These are phyloP conservation scores for Physcia stellaris DNA, from an alignment of 495 filamentous ascomycete genomes.

Conservation along the genomic window DNA sequence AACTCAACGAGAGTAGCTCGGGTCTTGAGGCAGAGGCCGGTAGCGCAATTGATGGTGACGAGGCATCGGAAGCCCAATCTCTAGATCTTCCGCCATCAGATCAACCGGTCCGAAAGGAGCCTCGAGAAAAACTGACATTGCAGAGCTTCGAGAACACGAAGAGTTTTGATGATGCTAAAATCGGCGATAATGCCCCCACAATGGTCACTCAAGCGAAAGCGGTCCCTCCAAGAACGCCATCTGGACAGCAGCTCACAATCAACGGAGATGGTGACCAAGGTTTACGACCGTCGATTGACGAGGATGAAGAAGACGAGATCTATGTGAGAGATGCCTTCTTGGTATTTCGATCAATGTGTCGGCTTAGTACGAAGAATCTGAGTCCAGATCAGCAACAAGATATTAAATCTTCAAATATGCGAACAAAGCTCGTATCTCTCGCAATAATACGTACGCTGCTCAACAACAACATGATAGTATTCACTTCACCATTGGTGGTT, in stretches of 20 bases:
- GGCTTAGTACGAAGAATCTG: constrained; percentile 83
- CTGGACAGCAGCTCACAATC: constrained; percentile 38
- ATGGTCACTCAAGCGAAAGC: constrained; percentile 73
- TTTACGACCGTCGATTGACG: constrained; percentile 36
- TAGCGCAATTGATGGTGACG: constrained; percentile 29
- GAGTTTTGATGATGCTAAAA: constrained; percentile 78
- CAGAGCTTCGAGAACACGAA: constrained; percentile 92
- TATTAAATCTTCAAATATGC: constrained; percentile 85
- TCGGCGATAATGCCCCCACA: constrained; percentile 82
- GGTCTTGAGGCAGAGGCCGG: constrained; percentile 23
- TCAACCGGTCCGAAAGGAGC: constrained; percentile 44
- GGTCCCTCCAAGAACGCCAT: constrained; percentile 33
- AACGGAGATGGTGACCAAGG: constrained; percentile 37
- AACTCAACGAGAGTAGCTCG: constrained; percentile 10
- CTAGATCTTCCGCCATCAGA: constrained; percentile 33
- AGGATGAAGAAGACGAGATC: constrained; percentile 92
- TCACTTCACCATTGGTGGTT: constrained; percentile 77
- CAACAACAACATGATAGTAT: constrained; percentile 77
- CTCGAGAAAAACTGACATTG: constrained; percentile 70
- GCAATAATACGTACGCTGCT: constrained; percentile 89
- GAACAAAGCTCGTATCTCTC: constrained; percentile 88
- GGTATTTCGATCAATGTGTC: constrained; percentile 95
- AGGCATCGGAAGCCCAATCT: constrained; percentile 34
- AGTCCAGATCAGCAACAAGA: constrained; percentile 85
- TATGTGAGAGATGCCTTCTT: constrained; percentile 94